phyloP scores from a whole-genome alignment of 2,329 filamentous ascomycete genomes.

The Amylocarpus encephaloides region DNA sequence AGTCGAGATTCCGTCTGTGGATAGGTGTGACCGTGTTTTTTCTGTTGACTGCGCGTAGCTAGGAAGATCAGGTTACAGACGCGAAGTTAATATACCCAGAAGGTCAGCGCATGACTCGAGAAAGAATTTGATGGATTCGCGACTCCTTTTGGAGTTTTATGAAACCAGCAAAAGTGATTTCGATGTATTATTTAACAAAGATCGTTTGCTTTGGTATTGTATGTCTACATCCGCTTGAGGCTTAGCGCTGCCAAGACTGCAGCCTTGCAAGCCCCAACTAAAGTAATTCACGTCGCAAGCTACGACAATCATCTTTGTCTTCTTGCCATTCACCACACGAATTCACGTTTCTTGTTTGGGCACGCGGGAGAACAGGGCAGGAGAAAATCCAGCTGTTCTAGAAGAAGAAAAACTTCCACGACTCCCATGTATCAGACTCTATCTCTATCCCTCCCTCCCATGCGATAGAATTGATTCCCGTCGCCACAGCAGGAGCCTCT shows the following conservation, averaged over 20 bases:
- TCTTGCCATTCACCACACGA: not conserved
- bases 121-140: not conserved
- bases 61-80: too few relatives aligned
- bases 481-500: too few relatives aligned
- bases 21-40: not conserved
- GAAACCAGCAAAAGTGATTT: not conserved
- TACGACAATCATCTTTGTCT: not conserved
- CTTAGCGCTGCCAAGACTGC: not conserved
- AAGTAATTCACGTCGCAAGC: not conserved
- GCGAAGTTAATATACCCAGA: not conserved
- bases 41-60: not conserved
- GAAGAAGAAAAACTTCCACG: too few relatives aligned
- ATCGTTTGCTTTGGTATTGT: too few relatives aligned
- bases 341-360: too few relatives aligned
- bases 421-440: too few relatives aligned
- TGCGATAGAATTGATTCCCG: too few relatives aligned
- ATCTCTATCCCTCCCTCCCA: too few relatives aligned
- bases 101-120: constrained; percentile 5
- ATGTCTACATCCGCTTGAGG: not conserved
- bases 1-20: too few relatives aligned
- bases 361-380: too few relatives aligned
- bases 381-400: too few relatives aligned
- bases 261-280: not conserved
- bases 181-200: not conserved
- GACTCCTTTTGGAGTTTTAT: not conserved